A percentile compares a stretch with the other conserved stretches of the same genome.
Evolutionary conservation across 2,329 filamentous ascomycete species (phyloP).

Genomic region (Stagonosporopsis chrysanthemi): DNA sequence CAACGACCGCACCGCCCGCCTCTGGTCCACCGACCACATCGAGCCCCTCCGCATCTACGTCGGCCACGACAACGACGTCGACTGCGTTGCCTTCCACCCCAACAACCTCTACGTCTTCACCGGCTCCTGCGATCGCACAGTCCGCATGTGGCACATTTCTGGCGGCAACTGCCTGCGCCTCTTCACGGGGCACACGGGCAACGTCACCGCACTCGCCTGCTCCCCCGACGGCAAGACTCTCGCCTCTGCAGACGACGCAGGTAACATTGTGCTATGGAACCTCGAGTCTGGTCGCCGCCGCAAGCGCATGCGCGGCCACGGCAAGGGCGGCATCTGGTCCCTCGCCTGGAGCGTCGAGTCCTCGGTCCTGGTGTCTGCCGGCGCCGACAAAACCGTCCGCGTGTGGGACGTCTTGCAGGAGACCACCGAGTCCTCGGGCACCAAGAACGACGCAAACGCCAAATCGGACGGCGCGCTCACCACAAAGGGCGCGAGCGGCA

Average conservation of each 20-base stretch:
- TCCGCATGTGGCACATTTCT: conserved; percentile 96
- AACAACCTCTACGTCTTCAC: conserved; percentile 96
- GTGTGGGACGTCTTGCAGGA: conserved; percentile 88
- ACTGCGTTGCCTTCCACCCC: conserved; percentile 89
- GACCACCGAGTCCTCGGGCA: conserved; percentile 59
- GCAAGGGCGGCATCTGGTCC: conserved; percentile 91
- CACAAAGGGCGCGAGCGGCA: conserved; percentile 57
- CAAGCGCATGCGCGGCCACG: conserved; percentile 94
- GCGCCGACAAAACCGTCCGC: conserved; percentile 89
- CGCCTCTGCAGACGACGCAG: conserved; percentile 87
- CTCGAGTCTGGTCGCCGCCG: conserved; percentile 83
- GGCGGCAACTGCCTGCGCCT: conserved; percentile 88
- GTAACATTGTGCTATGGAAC: conserved; percentile 95
- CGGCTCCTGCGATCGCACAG: conserved; percentile 88
- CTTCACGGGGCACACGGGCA: conserved; percentile 89
- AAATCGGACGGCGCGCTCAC: conserved; percentile 63
- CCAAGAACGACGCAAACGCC: conserved; percentile 60
- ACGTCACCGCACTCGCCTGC: conserved; percentile 84
- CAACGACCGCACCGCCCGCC: conserved; percentile 86
- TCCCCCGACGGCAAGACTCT: conserved; percentile 87
- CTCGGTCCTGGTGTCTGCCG: conserved; percentile 86
- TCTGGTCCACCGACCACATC: conserved; percentile 94
- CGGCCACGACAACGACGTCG: conserved; percentile 93
- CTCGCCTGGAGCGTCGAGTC: conserved; percentile 94
- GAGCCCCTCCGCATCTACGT: conserved; percentile 87